These are phyloP conservation scores for Bromus sterilis DNA, from an alignment of 176 grass and related monocot species.

Conservation along the genomic window DNA sequence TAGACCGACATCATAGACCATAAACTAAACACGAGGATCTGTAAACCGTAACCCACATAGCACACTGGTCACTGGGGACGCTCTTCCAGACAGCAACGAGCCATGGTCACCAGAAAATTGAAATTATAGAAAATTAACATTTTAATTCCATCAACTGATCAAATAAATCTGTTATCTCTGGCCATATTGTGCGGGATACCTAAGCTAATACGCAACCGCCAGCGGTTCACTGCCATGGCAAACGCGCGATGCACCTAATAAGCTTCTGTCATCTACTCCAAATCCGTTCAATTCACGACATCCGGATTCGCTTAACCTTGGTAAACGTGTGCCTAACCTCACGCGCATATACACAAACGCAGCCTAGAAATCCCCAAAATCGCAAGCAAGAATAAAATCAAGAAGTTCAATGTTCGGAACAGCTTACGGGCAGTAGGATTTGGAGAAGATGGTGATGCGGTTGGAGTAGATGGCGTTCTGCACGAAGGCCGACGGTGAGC, in stretches of 20 bases:
- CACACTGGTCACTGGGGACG: background rate
- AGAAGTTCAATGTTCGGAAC: background rate
- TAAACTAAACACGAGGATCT: background rate
- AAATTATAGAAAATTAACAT: background rate
- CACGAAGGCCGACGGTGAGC: conserved; percentile 68
- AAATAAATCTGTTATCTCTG: background rate
- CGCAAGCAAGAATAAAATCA: background rate
- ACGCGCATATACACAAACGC: background rate
- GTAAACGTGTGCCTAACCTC: background rate
- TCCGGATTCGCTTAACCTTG: background rate
- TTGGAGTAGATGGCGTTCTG: conserved; percentile 94
- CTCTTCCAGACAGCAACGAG: background rate
- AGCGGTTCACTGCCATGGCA: background rate
- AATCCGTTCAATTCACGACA: background rate
- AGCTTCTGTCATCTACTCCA: background rate
- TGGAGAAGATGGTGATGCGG: conserved; percentile 93
- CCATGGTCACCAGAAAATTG: background rate
- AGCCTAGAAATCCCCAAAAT: background rate
- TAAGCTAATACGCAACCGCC: background rate
- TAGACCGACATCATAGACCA: background rate
- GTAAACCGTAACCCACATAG: background rate
- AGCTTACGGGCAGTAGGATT: conserved; percentile 80
- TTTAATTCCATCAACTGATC: background rate
- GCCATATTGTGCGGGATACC: background rate
- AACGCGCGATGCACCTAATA: background rate